Evolutionary conservation across 352 stramenopile species (phyloP), one percentile per base, ranked within the genome.

Genomic region (Phytophthora pluvialis): DNA sequence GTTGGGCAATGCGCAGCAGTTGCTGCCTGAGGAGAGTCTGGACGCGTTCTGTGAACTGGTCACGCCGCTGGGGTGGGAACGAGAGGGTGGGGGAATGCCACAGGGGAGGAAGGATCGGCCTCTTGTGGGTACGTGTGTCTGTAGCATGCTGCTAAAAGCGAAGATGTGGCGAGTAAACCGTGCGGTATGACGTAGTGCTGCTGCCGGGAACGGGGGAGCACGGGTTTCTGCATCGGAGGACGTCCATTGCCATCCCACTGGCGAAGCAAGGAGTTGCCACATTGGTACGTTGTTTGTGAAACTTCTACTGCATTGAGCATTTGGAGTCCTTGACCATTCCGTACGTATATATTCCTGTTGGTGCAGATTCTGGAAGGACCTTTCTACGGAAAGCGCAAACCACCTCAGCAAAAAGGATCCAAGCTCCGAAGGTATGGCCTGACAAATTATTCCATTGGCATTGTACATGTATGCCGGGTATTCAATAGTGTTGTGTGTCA

Each of bases 131-230:
- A 74, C 44, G 73, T 70, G 38, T 8, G 21, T 32, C n/a, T 16
- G 7, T 39, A 31, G n/a, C 3, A 1, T 47, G 16, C 18, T 15
- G 26, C 12, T 43, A 16, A 15, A 51, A 29, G 21, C 47, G 33
- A 50, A 57, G 36, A 29, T 4, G 18, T 44, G 15, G 46, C 26
- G 64, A 48, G 48, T 62, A 45, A 46, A 70, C 33, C 13, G 11
- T 53, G 29, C 8, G 25, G 33, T 76, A 52, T 56, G 29, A 49
- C 29, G 42, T 45, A 88, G 80, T 94, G 21, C 64, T 92, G 16
- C 60, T 94, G 32, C 83, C 83, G 21, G 83, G 86, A 12, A 94
- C 83, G 21, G 86, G 86, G 1, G 86, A 92, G 70, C 86, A 94
- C 57, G 81, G 83, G 5, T 94, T 87, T 51, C 26, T 86, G n/a